Conservation (phyloP, 2,329 filamentous ascomycete genomes). For the Phoma sp. region DNA sequence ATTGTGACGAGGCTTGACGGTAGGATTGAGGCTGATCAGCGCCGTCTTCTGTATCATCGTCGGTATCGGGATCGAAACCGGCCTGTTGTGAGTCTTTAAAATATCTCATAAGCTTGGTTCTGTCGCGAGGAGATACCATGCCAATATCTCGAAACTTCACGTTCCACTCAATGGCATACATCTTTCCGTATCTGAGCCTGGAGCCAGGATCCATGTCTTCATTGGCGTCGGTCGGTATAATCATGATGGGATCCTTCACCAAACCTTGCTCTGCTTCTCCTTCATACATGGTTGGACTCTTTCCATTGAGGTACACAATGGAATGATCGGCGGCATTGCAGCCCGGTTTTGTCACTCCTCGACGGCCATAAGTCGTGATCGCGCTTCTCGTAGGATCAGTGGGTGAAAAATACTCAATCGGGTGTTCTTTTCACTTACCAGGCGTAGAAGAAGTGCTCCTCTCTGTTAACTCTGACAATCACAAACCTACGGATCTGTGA, state of each 20-base stretch:
- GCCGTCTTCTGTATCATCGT: no score
- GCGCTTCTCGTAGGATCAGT: conserved; percentile 23
- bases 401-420: no score
- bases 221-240: conserved; percentile 30
- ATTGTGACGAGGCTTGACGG: no score
- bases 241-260: conserved; percentile 47
- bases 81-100: no score
- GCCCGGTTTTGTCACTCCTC: conserved; percentile 47
- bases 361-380: conserved; percentile 49
- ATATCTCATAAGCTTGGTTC: no score
- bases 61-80: no score
- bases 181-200: conserved; percentile 51
- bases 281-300: conserved; percentile 50
- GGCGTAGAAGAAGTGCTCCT: conserved; percentile 29
- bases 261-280: conserved; percentile 44
- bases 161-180: conserved; percentile 52
- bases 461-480: conserved; percentile 19
- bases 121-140: conserved; percentile 25
- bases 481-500: conserved; percentile 39
- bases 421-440: conserved; percentile 28
- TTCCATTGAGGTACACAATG: conserved; percentile 1
- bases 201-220: conserved; percentile 43
- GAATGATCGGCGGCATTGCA: conserved; percentile 30
- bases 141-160: conserved; percentile 53
- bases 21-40: no score